Evolutionary conservation across 441 rosid genomes (phyloP).

Genomic region (Populus hybrid): DNA sequence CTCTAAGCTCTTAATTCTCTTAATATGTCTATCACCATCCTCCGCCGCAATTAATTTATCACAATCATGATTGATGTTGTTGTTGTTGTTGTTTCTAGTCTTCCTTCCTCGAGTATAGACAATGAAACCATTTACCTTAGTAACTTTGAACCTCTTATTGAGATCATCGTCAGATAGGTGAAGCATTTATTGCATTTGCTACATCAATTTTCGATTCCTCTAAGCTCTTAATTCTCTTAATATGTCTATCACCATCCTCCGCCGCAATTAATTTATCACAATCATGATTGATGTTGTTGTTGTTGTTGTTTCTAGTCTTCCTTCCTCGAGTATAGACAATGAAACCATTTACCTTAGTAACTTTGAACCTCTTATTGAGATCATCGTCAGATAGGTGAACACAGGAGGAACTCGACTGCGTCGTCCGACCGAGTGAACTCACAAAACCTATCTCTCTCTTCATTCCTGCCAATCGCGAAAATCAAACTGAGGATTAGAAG

Average conservation of each 20-base stretch:
- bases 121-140: constrained; percentile 60
- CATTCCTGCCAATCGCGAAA: constrained; percentile 27
- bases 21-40: constrained; percentile 14
- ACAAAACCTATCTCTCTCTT: constrained; percentile 46
- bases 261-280: background rate
- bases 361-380: constrained; percentile 48
- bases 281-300: too few species aligned
- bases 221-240: constrained; percentile 12
- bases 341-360: constrained; percentile 57
- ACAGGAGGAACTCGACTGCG: constrained; percentile 1
- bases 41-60: background rate
- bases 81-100: constrained; percentile 11
- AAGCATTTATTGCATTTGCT: background rate
- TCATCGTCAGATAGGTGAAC: constrained; percentile 26
- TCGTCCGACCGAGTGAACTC: background rate
- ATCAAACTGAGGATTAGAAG: background rate
- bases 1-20: constrained; percentile 14
- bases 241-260: constrained; percentile 13
- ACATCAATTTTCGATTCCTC: constrained; percentile 15
- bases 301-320: constrained; percentile 24
- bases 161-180: constrained; percentile 29
- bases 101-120: constrained; percentile 64
- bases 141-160: constrained; percentile 48
- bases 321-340: constrained; percentile 63
- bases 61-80: too few species aligned